Evolutionary conservation across 106 monocot species (phyloP).

Genomic region (Vanilla planifolia): DNA sequence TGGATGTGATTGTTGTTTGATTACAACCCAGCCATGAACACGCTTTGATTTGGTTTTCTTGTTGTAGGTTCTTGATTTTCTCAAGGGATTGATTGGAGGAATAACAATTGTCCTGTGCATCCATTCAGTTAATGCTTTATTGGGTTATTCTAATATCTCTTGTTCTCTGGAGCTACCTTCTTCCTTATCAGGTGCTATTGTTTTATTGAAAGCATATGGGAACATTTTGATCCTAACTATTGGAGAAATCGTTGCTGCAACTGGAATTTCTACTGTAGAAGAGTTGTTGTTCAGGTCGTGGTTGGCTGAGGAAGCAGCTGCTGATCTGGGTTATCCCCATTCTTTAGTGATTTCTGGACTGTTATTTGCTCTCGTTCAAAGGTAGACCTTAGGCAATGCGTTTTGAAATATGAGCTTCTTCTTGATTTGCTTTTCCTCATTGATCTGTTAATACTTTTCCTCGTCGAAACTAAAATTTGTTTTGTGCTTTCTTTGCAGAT

Average conservation of each 20-base stretch:
- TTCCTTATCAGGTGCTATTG: conserved; percentile 19
- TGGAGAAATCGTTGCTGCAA: conserved; percentile 40
- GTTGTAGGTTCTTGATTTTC: conserved; percentile 48
- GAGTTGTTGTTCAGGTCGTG: conserved; percentile 89
- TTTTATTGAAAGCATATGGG: conserved; percentile 43
- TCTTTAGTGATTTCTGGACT: conserved; percentile 71
- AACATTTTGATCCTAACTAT: conserved; percentile 34
- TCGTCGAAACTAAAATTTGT: neutral
- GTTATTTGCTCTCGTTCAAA: conserved; percentile 65
- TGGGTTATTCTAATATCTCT: conserved; percentile 54
- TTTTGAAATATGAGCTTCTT: neutral
- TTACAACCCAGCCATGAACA: no score
- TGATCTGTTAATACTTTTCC: neutral
- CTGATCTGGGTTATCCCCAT: conserved; percentile 56
- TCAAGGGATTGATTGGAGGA: conserved; percentile 71
- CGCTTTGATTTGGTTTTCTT: conserved; percentile 7
- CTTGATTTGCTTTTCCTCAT: neutral
- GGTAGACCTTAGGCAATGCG: conserved; percentile 25
- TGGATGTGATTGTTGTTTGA: no score
- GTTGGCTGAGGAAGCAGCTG: conserved; percentile 76
- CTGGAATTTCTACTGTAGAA: conserved; percentile 56
- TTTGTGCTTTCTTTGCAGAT: conserved; percentile 40
- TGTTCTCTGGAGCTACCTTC: conserved; percentile 24
- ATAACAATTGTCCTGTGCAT: conserved; percentile 41
- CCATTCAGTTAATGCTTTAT: conserved; percentile 60